Percentiles rank a stretch among this genome's conserved stretches.
These are phyloP conservation scores for Nothomitra cinnamomea DNA, from an alignment of 2,329 filamentous ascomycete species.

Conservation along the genomic window DNA sequence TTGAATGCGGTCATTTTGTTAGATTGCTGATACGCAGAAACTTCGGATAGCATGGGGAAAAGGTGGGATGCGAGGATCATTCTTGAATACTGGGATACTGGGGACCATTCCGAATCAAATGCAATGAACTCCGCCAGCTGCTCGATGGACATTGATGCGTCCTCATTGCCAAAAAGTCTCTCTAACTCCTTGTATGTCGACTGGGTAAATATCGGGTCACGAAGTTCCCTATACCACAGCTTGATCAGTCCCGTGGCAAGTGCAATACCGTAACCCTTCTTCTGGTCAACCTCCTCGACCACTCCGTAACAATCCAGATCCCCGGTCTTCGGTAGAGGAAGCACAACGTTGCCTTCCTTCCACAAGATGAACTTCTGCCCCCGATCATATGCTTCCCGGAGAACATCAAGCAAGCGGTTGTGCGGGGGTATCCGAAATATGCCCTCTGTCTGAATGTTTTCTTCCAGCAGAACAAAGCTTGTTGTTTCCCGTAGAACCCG, in stretches of 20 bases:
- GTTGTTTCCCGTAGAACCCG: constrained; percentile 35
- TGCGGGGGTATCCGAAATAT: constrained; percentile 37
- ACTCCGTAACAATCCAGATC: constrained; percentile 23
- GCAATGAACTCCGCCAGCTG: constrained; percentile 29
- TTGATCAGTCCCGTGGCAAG: constrained; percentile 37
- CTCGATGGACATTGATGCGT: constrained; percentile 23
- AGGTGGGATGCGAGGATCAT: constrained; percentile 33
- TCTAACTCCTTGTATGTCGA: constrained; percentile 30
- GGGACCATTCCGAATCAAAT: constrained; percentile 27
- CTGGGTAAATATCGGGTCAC: constrained; percentile 33
- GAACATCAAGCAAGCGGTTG: constrained; percentile 29
- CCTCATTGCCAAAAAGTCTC: constrained; percentile 23
- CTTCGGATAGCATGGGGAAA: constrained; percentile 31
- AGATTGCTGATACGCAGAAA: constrained; percentile 26
- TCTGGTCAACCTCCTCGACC: constrained; percentile 28
- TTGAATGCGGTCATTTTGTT: constrained; percentile 40
- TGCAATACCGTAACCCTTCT: constrained; percentile 35
- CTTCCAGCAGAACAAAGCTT: constrained; percentile 30
- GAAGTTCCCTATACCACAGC: constrained; percentile 35
- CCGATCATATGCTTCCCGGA: constrained; percentile 37
- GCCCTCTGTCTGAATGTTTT: constrained; percentile 32
- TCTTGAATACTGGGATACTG: constrained; percentile 27
- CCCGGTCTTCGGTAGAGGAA: constrained; percentile 20
- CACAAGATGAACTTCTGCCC: constrained; percentile 36
- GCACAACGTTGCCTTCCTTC: constrained; percentile 25